Base-by-base conservation (phyloP, 129 eudicot genomes). In the Scalesia atractyloides region DNA sequence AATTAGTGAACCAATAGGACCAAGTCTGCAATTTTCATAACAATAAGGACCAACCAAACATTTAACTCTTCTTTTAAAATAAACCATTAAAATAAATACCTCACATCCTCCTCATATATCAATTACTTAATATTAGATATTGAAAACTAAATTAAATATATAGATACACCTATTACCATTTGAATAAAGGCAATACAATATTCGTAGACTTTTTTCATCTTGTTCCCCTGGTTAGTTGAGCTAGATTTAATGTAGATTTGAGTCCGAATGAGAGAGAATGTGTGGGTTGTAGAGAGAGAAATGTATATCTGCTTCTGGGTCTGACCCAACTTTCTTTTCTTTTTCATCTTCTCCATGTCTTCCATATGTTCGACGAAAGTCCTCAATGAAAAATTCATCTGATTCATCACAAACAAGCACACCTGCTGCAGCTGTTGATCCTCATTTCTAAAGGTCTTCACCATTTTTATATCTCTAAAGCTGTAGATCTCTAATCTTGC, bases 181-280 rank as follows among this genome's bases (percentile, higher is more conserved):
- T 46, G 15, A 44, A 16, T 24, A 59, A n/a, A 75, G 13, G 4
- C 15, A 77, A 77, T 51, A 51, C 30, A 63, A 70, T 70, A 78
- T 52, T 64, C 51, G 41, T 78, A 71, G 66, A 71, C 73, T 78
- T 71, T 70, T 70, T 57, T 52, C 41, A 53, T 49, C 67, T 62
- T 69, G 80, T 59, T 76, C 70, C 70, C 72, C 73, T 61, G 75
- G 79, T 84, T 84, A 63, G 84, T 80, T 82, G 84, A 85, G 76
- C 87, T 81, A 74, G 80, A 89, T 84, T 89, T 82, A 77, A 82
- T 78, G 84, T 76, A 60, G 67, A 63, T 67, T 79, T 39, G 73
- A 74, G 84, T 80, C 84, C 83, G 85, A 81, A 68, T 47, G 65
- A 79, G 80, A 78, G 64, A 80, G 56, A 76, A 74, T 69, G 78